phyloP scores from a whole-genome alignment of 2,329 filamentous ascomycete species.

The Colletotrichum phormii region DNA sequence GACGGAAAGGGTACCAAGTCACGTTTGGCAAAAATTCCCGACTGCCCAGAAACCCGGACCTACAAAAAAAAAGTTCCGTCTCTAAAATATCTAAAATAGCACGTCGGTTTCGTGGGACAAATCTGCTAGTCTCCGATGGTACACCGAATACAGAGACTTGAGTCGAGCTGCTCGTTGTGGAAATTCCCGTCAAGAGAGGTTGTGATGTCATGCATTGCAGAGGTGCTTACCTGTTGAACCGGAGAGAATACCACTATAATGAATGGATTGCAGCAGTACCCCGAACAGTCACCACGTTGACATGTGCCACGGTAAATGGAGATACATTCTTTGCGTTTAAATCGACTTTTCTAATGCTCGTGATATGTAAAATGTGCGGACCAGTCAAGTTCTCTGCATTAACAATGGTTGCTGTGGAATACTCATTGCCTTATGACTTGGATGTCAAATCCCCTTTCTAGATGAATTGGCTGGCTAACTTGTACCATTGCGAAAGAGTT shows the following conservation, averaged over 20 bases:
- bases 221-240: too few relatives aligned
- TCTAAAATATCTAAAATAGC: not conserved
- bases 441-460: too few relatives aligned
- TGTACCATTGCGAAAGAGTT: not conserved
- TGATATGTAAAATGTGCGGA: not conserved
- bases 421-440: not conserved
- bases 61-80: not conserved
- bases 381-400: too few relatives aligned
- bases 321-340: not conserved
- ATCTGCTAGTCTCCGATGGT: not conserved
- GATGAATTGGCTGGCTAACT: too few relatives aligned
- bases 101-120: not conserved
- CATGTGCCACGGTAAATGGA: not conserved
- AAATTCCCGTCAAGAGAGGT: not conserved
- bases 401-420: too few relatives aligned
- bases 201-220: not conserved
- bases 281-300: too few relatives aligned
- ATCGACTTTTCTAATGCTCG: not conserved
- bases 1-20: conserved; percentile 12
- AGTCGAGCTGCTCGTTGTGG: not conserved
- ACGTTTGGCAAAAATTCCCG: conserved; percentile 31
- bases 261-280: too few relatives aligned
- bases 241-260: not conserved
- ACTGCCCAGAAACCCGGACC: not conserved
- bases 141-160: not conserved